Percentiles rank a stretch among this genome's conserved stretches.
phyloP scores from a whole-genome alignment of 2,329 filamentous ascomycete species.

The Chrysoporthe deuterocubensis region DNA sequence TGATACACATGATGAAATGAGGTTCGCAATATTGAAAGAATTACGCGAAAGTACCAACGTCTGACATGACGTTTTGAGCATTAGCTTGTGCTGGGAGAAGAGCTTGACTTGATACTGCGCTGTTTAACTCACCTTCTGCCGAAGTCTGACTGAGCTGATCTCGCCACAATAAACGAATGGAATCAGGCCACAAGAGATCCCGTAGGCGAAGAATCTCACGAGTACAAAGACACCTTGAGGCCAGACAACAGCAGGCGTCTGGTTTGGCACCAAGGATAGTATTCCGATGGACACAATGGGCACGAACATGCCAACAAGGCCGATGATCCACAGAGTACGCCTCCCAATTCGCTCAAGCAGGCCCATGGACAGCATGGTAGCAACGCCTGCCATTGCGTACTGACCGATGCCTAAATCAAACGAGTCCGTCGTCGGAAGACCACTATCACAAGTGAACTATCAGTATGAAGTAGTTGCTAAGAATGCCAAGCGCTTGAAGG shows the following conservation, averaged over 20 bases:
- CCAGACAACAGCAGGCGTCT: constrained; percentile 4
- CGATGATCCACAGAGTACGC: constrained; percentile 12
- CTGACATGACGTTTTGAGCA: neutral
- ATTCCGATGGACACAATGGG: constrained; percentile 13
- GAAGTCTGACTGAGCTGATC: constrained; percentile 13
- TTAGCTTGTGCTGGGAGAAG: too few species aligned
- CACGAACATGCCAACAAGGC: constrained; percentile 14
- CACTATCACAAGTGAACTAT: neutral
- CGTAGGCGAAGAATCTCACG: constrained; percentile 7
- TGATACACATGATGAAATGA: neutral
- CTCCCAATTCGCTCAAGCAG: constrained; percentile 7
- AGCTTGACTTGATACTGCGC: neutral
- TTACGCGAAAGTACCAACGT: constrained; percentile 14
- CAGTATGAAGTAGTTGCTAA: neutral
- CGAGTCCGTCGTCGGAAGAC: neutral
- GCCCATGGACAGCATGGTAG: constrained; percentile 14
- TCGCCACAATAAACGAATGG: constrained; percentile 14
- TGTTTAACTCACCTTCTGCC: neutral
- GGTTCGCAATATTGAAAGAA: constrained; percentile 11
- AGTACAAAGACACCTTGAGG: constrained; percentile 6
- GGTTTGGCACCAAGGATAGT: constrained; percentile 12
- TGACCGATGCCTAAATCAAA: constrained; percentile 16
- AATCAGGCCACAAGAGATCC: constrained; percentile 11
- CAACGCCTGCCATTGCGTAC: constrained; percentile 14
- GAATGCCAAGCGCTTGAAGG: neutral